Evolutionary conservation across 2,329 filamentous ascomycete species (phyloP), one percentile per base, ranked within the genome.

Genomic region (Neofusicoccum sp.): DNA sequence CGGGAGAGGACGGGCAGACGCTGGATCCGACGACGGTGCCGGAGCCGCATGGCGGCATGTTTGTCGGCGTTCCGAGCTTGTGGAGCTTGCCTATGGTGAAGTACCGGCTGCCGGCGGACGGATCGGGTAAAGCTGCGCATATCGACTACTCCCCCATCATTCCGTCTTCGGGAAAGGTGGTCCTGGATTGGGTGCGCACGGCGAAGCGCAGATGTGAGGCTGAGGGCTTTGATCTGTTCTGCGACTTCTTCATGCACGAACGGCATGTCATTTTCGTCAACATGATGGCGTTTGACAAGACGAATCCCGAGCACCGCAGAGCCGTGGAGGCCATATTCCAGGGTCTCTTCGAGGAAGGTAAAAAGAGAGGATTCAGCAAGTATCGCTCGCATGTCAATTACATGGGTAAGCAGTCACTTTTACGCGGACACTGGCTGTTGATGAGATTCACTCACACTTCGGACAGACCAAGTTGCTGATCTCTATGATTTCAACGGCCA

Each of bases 361-460:
- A 75, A 2, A 69, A 66, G 11, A 64, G 73, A 7, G 76, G 76
- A 1, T 79, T 75, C 61, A 76, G 76, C 47, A 78, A 80, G 62
- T 80, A 80, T 64, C 71, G 79, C n/a, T 80, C 79, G 0, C 78
- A 80, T 63, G 64, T 81, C 41, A 72, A 75, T 5, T 66, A 80
- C 24, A 79, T 78, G 71, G 79, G 80, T 61, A 43, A 20, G 36
- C 24, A 4, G n/a, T 12, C 7, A 3, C 6, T 1, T 2, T 6
- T 6, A 6, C 1, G 26, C 2, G 3, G 16, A 6, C 28, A 9
- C 14, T 26, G 11, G 4, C n/a, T 24, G 24, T 14, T 5, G 16
- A 1, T 49, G n/a, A 16, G 12, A 6, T 24, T 31, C 24, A 14
- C 36, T 54, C 14, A 54, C n/a, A 3, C 3, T 9, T 1, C 28